Conservation (phyloP, 2,329 filamentous ascomycete genomes). For the Colletotrichum sp. region DNA sequence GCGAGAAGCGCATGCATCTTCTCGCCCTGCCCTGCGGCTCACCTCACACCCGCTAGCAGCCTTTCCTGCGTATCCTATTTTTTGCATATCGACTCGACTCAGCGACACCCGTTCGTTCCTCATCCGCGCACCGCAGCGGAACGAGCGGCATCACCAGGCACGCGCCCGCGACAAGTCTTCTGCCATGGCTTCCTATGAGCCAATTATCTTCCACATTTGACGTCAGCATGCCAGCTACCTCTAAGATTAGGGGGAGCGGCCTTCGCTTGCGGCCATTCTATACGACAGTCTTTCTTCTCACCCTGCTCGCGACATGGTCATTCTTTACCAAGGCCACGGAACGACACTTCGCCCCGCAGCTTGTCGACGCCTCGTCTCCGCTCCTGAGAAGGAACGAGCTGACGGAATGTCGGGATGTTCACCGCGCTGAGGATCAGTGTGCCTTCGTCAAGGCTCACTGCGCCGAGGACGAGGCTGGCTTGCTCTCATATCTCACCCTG, state of each 20-base stretch:
- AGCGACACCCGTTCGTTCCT: slow-evolving; percentile 5
- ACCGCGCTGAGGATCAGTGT: slow-evolving; percentile 80
- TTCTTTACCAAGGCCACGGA: slow-evolving; percentile 34
- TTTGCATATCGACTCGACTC: neutral
- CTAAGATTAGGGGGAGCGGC: slow-evolving; percentile 35
- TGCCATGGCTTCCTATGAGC: slow-evolving; percentile 20
- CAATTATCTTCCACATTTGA: slow-evolving; percentile 17
- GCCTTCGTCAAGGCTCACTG: slow-evolving; percentile 85
- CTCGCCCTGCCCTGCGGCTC: neutral
- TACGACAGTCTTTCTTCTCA: slow-evolving; percentile 50
- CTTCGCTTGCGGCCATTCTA: slow-evolving; percentile 55
- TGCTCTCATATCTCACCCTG: slow-evolving; percentile 85
- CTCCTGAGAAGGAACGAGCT: slow-evolving; percentile 30
- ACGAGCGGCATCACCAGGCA: slow-evolving; percentile 10
- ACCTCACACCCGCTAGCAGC: slow-evolving; percentile 5
- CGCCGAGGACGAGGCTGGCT: slow-evolving; percentile 85
- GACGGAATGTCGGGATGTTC: slow-evolving; percentile 78
- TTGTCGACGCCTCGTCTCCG: slow-evolving; percentile 21
- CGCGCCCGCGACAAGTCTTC: slow-evolving; percentile 5
- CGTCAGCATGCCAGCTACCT: slow-evolving; percentile 27
- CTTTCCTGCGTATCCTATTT: neutral
- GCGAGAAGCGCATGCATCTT: slow-evolving; percentile 14
- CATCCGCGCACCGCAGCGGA: neutral
- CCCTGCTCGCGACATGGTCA: slow-evolving; percentile 49
- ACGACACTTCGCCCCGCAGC: slow-evolving; percentile 8